Evolutionary conservation across 331 rosid species (phyloP), one percentile per base, ranked within the genome.

Genomic region (Erythrophleum ivorense): DNA sequence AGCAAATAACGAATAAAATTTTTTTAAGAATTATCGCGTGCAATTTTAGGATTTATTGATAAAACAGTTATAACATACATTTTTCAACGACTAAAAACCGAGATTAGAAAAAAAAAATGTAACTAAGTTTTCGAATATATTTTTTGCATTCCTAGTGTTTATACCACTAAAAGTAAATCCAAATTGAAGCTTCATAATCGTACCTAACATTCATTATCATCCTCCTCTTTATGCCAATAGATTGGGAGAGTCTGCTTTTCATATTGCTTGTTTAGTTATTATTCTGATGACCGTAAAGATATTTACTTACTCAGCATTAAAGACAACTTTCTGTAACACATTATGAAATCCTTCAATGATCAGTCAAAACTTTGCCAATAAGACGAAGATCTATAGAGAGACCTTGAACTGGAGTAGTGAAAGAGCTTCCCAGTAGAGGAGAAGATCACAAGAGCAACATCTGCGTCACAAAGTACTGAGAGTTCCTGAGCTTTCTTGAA

Each of bases 401-500:
- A 60, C 67, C 67, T 60, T 31, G 67, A 60, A 4, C 40, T 60
- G 13, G 67, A 60, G 67, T 60, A 60, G 18, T 60, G 40, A 31
- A 60, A 60, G 67, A 60, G 67, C 67, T 60, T 60, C 40, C 67
- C 67, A 0, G 67, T 3, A 12, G 67, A 60, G 38, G 67, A 60
- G 67, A 60, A 60, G 18, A 60, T 24, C 8, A 60, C 18, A 12
- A 60, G 18, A 10, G 67, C 67, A 29, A 60, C 67, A 60, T 60
- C 67, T 60, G 67, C 40, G 29, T 60, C 67, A 8, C 67, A 60
- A 1, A 60, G 67, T 29, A 60, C 67, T 1, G 67, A 15, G 18
- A 60, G 67, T 18, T 60, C 67, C 40, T 60, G 40, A 60, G 67
- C 67, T 60, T 60, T 60, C 67, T 60, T 60, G 67, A 60, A 60